phyloP scores from a whole-genome alignment of 768 basidiomycete species.

The Suillus tomentosus region DNA sequence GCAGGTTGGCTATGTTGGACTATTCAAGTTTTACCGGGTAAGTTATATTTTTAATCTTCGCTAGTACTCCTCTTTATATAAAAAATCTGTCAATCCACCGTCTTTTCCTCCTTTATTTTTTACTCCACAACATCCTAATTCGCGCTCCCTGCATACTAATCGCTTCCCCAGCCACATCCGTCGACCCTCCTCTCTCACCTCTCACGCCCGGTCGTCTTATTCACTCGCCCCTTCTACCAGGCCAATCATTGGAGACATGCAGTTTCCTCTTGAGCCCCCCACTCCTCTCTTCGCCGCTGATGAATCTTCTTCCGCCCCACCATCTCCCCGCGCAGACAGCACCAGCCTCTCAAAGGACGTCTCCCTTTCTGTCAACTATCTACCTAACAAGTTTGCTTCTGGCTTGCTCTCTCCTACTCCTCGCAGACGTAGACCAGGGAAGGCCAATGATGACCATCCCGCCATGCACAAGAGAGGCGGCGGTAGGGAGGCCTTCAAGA shows the following conservation, averaged over 20 bases:
- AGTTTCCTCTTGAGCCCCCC: slow-evolving; percentile 41
- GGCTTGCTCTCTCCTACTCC: slow-evolving; percentile 43
- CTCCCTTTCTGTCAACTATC: slow-evolving; percentile 68
- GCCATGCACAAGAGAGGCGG: slow-evolving; percentile 64
- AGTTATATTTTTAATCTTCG: neutral
- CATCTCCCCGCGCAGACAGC: slow-evolving; percentile 18
- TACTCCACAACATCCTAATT: neutral
- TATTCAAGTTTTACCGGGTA: neutral
- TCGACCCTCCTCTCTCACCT: slow-evolving; percentile 37
- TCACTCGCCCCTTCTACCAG: slow-evolving; percentile 50
- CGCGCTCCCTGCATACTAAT: neutral
- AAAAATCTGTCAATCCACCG: neutral
- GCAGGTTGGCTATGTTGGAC: neutral
- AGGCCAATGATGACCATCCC: slow-evolving; percentile 31
- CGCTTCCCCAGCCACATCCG: slow-evolving; percentile 9
- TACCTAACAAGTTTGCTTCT: slow-evolving; percentile 73
- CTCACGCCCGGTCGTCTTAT: slow-evolving; percentile 42
- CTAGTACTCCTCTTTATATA: neutral
- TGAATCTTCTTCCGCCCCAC: slow-evolving; percentile 19
- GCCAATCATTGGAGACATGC: slow-evolving; percentile 45
- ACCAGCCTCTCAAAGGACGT: slow-evolving; percentile 13
- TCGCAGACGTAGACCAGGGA: slow-evolving; percentile 34
- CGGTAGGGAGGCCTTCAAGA: slow-evolving; percentile 65
- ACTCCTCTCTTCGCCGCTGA: slow-evolving; percentile 38
- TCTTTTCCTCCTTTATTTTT: neutral